Evolutionary conservation across 768 basidiomycete species (phyloP).

Genomic region (Mycena amicta): DNA sequence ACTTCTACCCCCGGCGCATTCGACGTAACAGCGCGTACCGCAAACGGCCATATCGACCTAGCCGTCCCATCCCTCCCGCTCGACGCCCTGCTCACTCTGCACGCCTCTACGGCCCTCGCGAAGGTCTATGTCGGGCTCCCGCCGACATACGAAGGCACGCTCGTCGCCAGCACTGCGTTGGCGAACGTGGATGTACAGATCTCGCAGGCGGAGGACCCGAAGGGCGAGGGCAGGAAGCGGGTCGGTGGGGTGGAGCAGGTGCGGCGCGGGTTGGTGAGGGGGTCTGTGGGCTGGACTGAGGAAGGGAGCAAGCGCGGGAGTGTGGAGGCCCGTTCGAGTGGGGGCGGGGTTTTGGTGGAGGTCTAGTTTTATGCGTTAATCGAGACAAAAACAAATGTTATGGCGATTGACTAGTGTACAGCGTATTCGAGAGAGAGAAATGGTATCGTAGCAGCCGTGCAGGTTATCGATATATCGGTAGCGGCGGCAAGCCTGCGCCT

Average conservation of each 20-base stretch:
- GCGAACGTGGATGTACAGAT: not conserved
- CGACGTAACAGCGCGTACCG: conserved; percentile 9
- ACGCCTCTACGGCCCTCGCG: conserved; percentile 10
- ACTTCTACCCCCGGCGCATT: not conserved
- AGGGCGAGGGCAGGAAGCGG: conserved; percentile 10
- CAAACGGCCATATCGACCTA: conserved; percentile 3
- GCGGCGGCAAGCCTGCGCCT: too few species aligned
- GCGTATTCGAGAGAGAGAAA: too few species aligned
- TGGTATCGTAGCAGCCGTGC: too few species aligned
- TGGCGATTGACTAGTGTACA: too few species aligned
- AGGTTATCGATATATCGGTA: too few species aligned
- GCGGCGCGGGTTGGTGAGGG: not conserved
- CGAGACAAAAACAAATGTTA: too few species aligned
- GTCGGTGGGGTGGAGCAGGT: not conserved
- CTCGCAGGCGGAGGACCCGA: conserved; percentile 5
- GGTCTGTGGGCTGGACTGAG: conserved; percentile 9
- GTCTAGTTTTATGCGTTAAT: too few species aligned
- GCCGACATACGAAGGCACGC: conserved; percentile 8
- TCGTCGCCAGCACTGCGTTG: conserved; percentile 4
- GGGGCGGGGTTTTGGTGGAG: not conserved
- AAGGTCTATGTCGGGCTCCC: not conserved
- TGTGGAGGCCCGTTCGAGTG: not conserved
- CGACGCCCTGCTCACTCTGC: not conserved
- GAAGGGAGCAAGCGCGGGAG: conserved; percentile 7
- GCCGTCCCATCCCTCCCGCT: conserved; percentile 3